phyloP scores from a whole-genome alignment of 345 rosid species.

The Moricandia moricandioides region DNA sequence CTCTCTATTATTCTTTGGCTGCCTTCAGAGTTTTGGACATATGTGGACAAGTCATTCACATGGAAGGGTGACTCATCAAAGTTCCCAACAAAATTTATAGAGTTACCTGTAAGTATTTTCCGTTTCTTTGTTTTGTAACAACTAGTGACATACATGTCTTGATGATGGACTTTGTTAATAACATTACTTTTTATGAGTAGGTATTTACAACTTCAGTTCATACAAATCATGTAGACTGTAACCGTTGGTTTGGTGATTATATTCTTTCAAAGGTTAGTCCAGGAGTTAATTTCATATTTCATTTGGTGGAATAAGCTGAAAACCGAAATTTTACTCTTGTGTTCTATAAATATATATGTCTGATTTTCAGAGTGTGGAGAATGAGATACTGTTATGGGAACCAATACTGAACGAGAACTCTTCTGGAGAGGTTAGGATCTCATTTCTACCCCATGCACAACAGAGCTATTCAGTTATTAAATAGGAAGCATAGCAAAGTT shows the following conservation, averaged over 20 bases:
- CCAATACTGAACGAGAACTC: conserved; percentile 95
- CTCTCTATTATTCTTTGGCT: conserved; percentile 14
- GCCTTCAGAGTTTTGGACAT: conserved; percentile 84
- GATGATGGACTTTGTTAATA: too few species aligned
- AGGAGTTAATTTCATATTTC: neutral
- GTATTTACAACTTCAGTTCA: conserved; percentile 93
- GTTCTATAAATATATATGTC: neutral
- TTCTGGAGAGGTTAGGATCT: conserved; percentile 80
- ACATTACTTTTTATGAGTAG: conserved; percentile 43
- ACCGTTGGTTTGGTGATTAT: conserved; percentile 94
- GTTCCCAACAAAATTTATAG: conserved; percentile 91
- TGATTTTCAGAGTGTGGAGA: conserved; percentile 80
- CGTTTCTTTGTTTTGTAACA: conserved; percentile 8
- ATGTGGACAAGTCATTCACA: conserved; percentile 92
- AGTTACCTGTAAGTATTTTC: conserved; percentile 73
- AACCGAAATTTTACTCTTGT: neutral
- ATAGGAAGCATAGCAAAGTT: neutral
- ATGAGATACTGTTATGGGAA: conserved; percentile 86
- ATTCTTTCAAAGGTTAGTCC: conserved; percentile 76
- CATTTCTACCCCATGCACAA: neutral
- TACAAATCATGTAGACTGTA: conserved; percentile 92
- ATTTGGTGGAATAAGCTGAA: conserved; percentile 13
- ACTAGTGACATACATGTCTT: neutral
- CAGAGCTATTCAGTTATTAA: neutral
- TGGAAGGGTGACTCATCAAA: conserved; percentile 91